Percentiles rank a stretch among this genome's conserved stretches.
These are phyloP conservation scores for Neckera pumila DNA, from an alignment of 225 moss, liverwort and hornwort species.

Conservation along the genomic window DNA sequence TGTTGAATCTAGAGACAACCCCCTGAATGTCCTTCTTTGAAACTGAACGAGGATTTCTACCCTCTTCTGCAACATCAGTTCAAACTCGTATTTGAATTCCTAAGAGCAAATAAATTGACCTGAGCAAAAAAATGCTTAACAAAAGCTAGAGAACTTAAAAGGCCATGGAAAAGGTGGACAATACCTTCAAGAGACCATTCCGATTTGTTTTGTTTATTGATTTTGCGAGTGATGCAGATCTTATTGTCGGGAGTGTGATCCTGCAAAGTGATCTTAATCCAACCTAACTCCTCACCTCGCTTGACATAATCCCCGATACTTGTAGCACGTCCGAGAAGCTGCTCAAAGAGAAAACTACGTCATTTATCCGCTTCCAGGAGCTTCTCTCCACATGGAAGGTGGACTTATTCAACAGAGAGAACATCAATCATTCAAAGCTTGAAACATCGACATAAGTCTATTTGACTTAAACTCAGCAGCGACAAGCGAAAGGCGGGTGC, in stretches of 20 bases:
- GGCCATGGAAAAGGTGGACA: neutral
- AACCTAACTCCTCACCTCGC: slow-evolving; percentile 86
- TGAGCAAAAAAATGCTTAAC: neutral
- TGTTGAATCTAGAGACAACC: slow-evolving; percentile 66
- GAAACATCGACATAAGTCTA: neutral
- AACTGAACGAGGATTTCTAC: neutral
- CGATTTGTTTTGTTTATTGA: slow-evolving; percentile 75
- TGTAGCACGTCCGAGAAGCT: slow-evolving; percentile 84
- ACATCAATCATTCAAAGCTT: neutral
- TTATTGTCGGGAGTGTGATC: slow-evolving; percentile 28
- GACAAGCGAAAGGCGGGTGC: slow-evolving; percentile 1
- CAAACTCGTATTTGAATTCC: neutral
- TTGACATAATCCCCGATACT: slow-evolving; percentile 91
- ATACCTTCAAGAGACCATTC: slow-evolving; percentile 85
- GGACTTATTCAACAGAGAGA: neutral
- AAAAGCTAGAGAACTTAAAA: neutral
- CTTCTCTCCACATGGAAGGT: neutral
- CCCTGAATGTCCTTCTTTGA: slow-evolving; percentile 69
- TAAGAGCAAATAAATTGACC: neutral
- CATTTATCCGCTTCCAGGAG: neutral
- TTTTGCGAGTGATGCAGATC: slow-evolving; percentile 67
- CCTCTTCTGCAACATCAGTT: slow-evolving; percentile 3
- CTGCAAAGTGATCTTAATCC: slow-evolving; percentile 77
- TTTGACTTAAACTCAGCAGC: neutral
- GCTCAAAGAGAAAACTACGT: neutral